Evolutionary conservation across 2,329 filamentous ascomycete genomes (phyloP).

Genomic region (Sporothrix humicola): DNA sequence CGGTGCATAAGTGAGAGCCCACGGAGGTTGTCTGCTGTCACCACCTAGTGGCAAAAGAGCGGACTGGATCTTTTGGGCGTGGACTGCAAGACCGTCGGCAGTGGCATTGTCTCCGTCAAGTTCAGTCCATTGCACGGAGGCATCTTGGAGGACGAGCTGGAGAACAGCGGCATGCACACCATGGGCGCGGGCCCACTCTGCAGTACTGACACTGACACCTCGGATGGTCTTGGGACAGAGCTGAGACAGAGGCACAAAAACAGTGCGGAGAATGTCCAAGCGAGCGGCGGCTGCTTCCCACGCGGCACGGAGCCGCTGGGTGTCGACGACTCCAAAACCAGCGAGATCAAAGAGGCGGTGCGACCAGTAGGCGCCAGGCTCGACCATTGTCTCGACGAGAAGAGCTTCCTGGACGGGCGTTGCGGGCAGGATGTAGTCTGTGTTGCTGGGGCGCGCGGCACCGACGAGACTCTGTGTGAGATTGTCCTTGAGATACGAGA

Average conservation of each 20-base stretch:
- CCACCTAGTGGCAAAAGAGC: background rate
- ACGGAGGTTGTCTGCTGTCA: slow-evolving; percentile 41
- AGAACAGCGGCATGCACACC: background rate
- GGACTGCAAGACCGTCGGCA: background rate
- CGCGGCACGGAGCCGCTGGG: slow-evolving; percentile 42
- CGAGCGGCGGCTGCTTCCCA: slow-evolving; percentile 44
- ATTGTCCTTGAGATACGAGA: background rate
- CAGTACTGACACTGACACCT: background rate
- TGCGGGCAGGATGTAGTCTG: slow-evolving; percentile 41
- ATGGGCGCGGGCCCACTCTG: background rate
- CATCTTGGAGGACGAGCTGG: background rate
- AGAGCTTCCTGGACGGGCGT: slow-evolving; percentile 49
- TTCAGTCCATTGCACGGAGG: background rate
- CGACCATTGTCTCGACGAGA: slow-evolving; percentile 49
- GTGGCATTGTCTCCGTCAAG: background rate
- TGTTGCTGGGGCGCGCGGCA: slow-evolving; percentile 32
- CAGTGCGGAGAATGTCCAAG: slow-evolving; percentile 47
- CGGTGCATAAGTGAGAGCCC: slow-evolving; percentile 47
- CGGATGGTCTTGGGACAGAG: slow-evolving; percentile 28
- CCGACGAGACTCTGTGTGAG: slow-evolving; percentile 33
- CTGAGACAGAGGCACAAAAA: slow-evolving; percentile 44
- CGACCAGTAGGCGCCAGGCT: slow-evolving; percentile 48
- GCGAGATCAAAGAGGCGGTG: slow-evolving; percentile 47
- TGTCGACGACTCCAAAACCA: slow-evolving; percentile 40
- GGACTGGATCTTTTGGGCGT: background rate